These are phyloP conservation scores for Cladosporium sp. DNA, from an alignment of 2,329 filamentous ascomycete species.

Conservation along the genomic window DNA sequence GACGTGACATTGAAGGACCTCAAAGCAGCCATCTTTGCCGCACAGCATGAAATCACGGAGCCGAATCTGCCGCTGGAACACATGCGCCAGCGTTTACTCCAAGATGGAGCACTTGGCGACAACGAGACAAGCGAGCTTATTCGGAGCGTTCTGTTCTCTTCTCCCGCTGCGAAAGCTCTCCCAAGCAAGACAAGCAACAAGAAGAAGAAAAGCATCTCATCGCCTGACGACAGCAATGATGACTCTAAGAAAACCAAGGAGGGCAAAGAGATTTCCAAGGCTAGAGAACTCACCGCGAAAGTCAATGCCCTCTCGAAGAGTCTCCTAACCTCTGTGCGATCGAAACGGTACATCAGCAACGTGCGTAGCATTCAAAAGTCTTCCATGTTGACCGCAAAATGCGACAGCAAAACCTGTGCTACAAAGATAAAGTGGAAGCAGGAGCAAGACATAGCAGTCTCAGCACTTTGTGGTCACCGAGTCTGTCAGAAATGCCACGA, in stretches of 20 bases:
- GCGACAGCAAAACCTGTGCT: background rate
- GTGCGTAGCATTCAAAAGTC: constrained; percentile 13
- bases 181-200: background rate
- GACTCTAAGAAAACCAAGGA: background rate
- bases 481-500: constrained; percentile 43
- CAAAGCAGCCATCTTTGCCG: background rate
- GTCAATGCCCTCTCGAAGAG: constrained; percentile 19
- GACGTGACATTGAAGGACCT: background rate
- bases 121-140: background rate
- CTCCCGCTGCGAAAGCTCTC: background rate
- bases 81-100: background rate
- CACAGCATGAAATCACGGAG: background rate
- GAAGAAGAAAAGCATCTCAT: background rate
- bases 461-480: constrained; percentile 50
- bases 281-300: background rate
- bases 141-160: background rate
- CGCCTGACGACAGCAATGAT: background rate
- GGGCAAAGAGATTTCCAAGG: background rate
- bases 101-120: background rate
- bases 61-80: background rate
- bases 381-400: background rate
- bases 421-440: background rate
- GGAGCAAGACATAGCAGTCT: constrained; percentile 28
- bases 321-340: constrained; percentile 20
- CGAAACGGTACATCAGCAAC: constrained; percentile 22